Percentiles rank a stretch among this genome's conserved stretches.
Conservation (phyloP, 768 basidiomycete genomes). For the Cyathus striatus region DNA sequence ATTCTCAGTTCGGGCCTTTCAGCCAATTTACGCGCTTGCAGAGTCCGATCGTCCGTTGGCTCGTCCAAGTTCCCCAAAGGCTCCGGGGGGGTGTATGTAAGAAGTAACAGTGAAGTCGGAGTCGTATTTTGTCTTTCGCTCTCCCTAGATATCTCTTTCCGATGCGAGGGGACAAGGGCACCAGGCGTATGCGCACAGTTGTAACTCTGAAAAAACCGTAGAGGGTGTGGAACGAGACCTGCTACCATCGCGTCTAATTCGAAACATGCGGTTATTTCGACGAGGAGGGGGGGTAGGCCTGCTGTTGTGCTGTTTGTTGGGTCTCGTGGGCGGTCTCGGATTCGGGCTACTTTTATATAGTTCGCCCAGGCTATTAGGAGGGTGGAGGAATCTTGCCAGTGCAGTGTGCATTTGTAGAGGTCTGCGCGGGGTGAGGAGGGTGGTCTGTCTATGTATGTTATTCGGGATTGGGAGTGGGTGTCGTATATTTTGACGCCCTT, state of each 20-base stretch:
- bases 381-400: slow-evolving; percentile 91
- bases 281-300: slow-evolving; percentile 55
- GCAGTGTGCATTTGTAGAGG: slow-evolving; percentile 86
- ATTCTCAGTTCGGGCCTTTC: slow-evolving; percentile 94
- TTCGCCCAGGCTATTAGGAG: slow-evolving; percentile 94
- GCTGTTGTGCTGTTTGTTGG: slow-evolving; percentile 35
- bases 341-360: slow-evolving; percentile 83
- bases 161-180: slow-evolving; percentile 5
- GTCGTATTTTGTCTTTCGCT: slow-evolving; percentile 1
- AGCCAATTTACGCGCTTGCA: slow-evolving; percentile 78
- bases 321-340: slow-evolving; percentile 54
- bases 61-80: slow-evolving; percentile 66
- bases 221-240: slow-evolving; percentile 79
- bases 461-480: slow-evolving; percentile 65
- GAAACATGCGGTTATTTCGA: slow-evolving; percentile 89
- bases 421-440: slow-evolving; percentile 85
- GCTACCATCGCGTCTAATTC: slow-evolving; percentile 95
- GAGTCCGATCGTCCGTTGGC: slow-evolving; percentile 63
- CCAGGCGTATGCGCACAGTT: no score
- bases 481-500: slow-evolving; percentile 97
- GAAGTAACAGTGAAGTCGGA: slow-evolving; percentile 74
- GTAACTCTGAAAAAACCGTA: no score
- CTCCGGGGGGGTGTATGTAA: slow-evolving; percentile 84
- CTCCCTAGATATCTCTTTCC: not conserved
- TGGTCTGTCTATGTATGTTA: slow-evolving; percentile 83